phyloP scores from a whole-genome alignment of 2,329 filamentous ascomycete genomes.

The Ceratocystis papillata region DNA sequence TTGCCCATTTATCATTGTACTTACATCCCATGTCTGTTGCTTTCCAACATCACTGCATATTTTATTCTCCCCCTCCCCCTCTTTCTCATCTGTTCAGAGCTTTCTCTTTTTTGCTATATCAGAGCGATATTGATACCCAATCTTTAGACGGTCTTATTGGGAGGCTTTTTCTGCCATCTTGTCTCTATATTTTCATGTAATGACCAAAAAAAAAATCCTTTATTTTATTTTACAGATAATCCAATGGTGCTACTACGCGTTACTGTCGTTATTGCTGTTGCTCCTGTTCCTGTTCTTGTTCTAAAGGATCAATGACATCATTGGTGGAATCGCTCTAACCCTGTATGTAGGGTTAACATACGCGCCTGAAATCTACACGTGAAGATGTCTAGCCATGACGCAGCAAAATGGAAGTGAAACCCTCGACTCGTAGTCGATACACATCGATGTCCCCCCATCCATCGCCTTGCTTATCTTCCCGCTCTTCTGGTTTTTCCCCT shows the following conservation, averaged over 20 bases:
- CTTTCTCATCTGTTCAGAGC: neutral
- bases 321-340: too few relatives aligned
- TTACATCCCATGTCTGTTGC: neutral
- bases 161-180: neutral
- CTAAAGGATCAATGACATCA: too few relatives aligned
- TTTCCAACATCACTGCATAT: neutral
- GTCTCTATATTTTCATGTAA: neutral
- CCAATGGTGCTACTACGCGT: too few relatives aligned
- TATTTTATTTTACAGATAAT: neutral
- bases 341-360: too few relatives aligned
- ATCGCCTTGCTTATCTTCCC: too few relatives aligned
- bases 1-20: neutral
- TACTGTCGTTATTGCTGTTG: too few relatives aligned
- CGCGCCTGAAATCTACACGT: too few relatives aligned
- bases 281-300: too few relatives aligned
- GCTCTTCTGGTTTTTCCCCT: neutral
- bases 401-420: too few relatives aligned
- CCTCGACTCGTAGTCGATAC: too few relatives aligned
- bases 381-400: too few relatives aligned
- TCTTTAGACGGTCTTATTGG: neutral
- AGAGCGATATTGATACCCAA: neutral
- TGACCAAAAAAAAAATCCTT: neutral
- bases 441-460: too few relatives aligned
- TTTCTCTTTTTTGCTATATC: neutral
- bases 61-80: neutral